phyloP scores from a whole-genome alignment of 192 early-diverging fungal species.

The Linnemannia schmuckeri region DNA sequence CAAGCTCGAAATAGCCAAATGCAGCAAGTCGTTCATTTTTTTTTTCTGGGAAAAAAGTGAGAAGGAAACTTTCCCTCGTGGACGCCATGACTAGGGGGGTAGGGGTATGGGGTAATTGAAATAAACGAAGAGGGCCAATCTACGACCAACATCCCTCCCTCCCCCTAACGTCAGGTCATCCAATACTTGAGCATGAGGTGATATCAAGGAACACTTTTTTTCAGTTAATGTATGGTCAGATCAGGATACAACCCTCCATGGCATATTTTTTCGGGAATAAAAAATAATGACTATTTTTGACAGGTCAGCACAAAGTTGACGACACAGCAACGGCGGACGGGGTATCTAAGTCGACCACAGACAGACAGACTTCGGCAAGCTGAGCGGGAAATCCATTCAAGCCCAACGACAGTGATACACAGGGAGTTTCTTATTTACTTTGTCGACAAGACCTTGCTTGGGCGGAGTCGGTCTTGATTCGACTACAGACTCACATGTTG shows the following conservation, averaged over 20 bases:
- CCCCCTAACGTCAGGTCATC: no score
- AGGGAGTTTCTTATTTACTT: background rate
- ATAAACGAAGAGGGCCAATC: no score
- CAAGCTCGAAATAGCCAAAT: background rate
- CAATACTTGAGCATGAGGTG: no score
- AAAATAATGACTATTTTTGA: no score
- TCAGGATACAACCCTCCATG: no score
- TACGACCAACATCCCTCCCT: no score
- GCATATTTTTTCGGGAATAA: no score
- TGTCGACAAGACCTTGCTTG: background rate
- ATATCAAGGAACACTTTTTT: no score
- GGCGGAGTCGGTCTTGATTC: slow-evolving; percentile 46
- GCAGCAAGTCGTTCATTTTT: background rate
- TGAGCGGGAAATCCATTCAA: background rate
- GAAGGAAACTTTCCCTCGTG: background rate
- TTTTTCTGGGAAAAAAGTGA: no score
- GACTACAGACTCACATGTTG: slow-evolving; percentile 30
- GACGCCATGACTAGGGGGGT: background rate
- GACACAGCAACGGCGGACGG: background rate
- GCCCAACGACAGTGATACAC: background rate
- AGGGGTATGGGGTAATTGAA: no score
- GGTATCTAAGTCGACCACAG: background rate
- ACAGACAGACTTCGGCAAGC: background rate
- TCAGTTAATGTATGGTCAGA: no score
- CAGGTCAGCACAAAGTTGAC: background rate